A percentile compares a stretch with the other conserved stretches of the same genome.
phyloP scores from a whole-genome alignment of 306 rosid species.

The Glycyrrhiza uralensis region DNA sequence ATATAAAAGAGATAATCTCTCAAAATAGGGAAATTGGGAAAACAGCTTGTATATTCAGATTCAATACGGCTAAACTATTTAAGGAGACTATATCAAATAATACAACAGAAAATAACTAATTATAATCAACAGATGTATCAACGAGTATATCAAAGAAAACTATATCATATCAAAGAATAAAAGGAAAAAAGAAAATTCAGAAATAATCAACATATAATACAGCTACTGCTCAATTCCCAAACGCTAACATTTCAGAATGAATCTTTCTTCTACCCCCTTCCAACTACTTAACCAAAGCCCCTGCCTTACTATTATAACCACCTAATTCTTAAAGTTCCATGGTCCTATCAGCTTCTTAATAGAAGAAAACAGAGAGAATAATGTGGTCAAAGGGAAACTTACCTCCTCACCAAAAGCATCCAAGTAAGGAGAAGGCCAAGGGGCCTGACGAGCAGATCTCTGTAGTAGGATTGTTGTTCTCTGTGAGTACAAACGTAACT shows the following conservation, averaged over 20 bases:
- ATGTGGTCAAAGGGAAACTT: slow-evolving; percentile 23
- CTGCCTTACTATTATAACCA: neutral
- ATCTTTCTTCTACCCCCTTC: neutral
- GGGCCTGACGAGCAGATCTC: slow-evolving; percentile 94
- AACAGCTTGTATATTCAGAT: too few relatives aligned
- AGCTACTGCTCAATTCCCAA: neutral
- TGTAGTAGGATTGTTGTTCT: slow-evolving; percentile 81
- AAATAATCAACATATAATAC: too few relatives aligned
- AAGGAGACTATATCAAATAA: too few relatives aligned
- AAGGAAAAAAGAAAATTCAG: too few relatives aligned
- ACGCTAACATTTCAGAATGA: neutral
- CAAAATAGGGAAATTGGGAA: too few relatives aligned
- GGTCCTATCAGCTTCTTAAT: neutral
- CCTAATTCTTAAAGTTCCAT: neutral
- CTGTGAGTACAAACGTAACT: slow-evolving; percentile 39
- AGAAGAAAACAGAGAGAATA: neutral
- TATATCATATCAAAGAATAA: neutral
- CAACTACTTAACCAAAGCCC: neutral
- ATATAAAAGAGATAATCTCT: too few relatives aligned
- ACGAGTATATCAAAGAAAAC: too few relatives aligned
- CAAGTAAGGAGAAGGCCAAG: slow-evolving; percentile 96
- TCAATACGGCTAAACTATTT: too few relatives aligned
- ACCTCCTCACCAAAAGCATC: slow-evolving; percentile 99
- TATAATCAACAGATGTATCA: too few relatives aligned
- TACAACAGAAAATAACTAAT: too few relatives aligned